Conservation (phyloP, 1,284 basidiomycete species). For the Erythrobasidium hasegawianum region DNA sequence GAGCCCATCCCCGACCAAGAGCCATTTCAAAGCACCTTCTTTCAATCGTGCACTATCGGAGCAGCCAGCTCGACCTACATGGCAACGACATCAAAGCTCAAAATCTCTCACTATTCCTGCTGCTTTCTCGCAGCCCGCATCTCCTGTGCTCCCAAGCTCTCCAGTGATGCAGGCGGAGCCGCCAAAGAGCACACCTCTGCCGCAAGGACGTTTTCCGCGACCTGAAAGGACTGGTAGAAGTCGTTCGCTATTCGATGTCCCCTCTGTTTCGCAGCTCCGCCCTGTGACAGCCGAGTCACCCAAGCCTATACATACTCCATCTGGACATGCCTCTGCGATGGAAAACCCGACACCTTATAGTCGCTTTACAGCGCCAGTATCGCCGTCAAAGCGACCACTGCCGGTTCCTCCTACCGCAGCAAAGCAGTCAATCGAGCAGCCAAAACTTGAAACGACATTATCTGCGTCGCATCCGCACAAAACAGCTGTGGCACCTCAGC, state of each 20-base stretch:
- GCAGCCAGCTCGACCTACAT: conserved; percentile 1
- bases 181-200: background rate
- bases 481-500: background rate
- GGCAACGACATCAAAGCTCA: background rate
- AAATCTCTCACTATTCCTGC: background rate
- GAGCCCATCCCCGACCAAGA: background rate
- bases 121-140: conserved; percentile 2
- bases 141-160: background rate
- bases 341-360: too few species aligned
- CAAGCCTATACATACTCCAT: background rate
- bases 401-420: background rate
- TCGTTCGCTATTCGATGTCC: background rate
- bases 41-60: background rate
- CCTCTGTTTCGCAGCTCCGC: background rate
- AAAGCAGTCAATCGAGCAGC: too few species aligned
- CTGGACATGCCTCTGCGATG: background rate
- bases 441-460: too few species aligned
- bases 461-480: too few species aligned
- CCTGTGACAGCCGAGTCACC: background rate
- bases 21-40: background rate
- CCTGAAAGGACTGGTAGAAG: background rate
- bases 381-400: conserved; percentile 1
- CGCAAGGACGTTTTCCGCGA: background rate
- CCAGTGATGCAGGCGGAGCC: background rate
- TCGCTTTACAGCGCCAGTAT: too few species aligned